These are phyloP conservation scores for Mucor circinelloides DNA, from an alignment of 371 early-diverging fungal genomes.

Conservation along the genomic window DNA sequence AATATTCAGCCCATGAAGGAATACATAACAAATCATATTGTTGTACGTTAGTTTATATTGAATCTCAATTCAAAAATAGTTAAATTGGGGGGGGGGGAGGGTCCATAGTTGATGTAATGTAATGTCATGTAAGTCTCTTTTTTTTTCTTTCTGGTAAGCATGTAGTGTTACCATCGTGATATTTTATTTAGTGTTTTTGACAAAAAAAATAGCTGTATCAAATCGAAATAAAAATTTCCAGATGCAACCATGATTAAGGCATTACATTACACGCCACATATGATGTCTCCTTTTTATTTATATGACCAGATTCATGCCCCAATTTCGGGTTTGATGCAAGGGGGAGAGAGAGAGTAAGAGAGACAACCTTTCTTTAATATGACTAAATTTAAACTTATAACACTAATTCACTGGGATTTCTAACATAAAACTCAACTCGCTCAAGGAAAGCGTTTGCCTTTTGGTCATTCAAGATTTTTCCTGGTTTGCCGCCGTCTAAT, in stretches of 20 bases:
- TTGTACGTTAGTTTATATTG: not conserved
- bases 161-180: constrained; percentile 7
- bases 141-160: not conserved
- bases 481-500: constrained; percentile 40
- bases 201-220: not conserved
- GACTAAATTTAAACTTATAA: constrained; percentile 6
- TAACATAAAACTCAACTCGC: constrained; percentile 51
- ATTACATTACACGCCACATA: not conserved
- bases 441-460: constrained; percentile 52
- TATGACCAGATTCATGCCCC: not conserved
- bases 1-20: not conserved
- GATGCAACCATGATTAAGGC: not conserved
- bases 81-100: not conserved
- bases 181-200: not conserved
- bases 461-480: constrained; percentile 36
- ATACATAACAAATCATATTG: not conserved
- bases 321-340: not conserved
- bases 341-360: not conserved
- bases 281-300: not conserved
- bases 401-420: constrained; percentile 44
- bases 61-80: not conserved
- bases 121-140: constrained; percentile 2
- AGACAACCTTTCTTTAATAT: not conserved
- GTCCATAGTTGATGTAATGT: not conserved
- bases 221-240: not conserved